Percentiles rank a stretch among this genome's conserved stretches.
phyloP scores from a whole-genome alignment of 208 protist species.

The Phytomonas francai region DNA sequence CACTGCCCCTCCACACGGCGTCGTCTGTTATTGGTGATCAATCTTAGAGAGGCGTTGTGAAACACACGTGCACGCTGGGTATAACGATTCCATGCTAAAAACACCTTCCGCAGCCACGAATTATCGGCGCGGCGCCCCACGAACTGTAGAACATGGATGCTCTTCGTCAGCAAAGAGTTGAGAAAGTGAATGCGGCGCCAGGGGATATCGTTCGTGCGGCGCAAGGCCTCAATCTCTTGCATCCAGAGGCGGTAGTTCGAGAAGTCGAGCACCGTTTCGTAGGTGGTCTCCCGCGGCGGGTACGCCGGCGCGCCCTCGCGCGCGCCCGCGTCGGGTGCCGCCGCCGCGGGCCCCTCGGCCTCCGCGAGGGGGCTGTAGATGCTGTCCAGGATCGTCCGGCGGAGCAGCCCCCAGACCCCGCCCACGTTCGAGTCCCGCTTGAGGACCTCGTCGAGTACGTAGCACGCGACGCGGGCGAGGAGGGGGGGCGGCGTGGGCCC shows the following conservation, averaged over 20 bases:
- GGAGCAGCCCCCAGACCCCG: slow-evolving; percentile 42
- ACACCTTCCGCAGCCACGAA: slow-evolving; percentile 17
- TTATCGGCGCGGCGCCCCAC: slow-evolving; percentile 32
- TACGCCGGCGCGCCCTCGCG: neutral
- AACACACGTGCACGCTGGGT: slow-evolving; percentile 18
- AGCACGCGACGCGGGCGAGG: slow-evolving; percentile 55
- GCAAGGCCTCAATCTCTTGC: slow-evolving; percentile 34
- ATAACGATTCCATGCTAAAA: slow-evolving; percentile 46
- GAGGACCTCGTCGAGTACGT: slow-evolving; percentile 70
- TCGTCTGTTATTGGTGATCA: slow-evolving; percentile 21
- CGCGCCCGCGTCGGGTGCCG: neutral
- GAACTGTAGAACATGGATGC: slow-evolving; percentile 37
- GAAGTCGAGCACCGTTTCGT: slow-evolving; percentile 36
- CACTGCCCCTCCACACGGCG: slow-evolving; percentile 35
- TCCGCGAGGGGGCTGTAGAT: slow-evolving; percentile 43
- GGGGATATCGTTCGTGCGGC: slow-evolving; percentile 25
- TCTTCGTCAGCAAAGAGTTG: slow-evolving; percentile 35
- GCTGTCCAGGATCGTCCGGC: slow-evolving; percentile 56
- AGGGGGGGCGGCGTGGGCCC: slow-evolving; percentile 38
- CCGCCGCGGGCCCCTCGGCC: neutral
- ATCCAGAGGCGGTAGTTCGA: slow-evolving; percentile 48
- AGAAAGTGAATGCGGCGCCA: slow-evolving; percentile 25
- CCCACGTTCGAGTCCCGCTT: slow-evolving; percentile 32
- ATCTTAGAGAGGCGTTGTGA: slow-evolving; percentile 25
- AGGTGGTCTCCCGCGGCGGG: slow-evolving; percentile 22